These are phyloP conservation scores for Psilocybe azurescens DNA, from an alignment of 768 basidiomycete species.

Conservation along the genomic window DNA sequence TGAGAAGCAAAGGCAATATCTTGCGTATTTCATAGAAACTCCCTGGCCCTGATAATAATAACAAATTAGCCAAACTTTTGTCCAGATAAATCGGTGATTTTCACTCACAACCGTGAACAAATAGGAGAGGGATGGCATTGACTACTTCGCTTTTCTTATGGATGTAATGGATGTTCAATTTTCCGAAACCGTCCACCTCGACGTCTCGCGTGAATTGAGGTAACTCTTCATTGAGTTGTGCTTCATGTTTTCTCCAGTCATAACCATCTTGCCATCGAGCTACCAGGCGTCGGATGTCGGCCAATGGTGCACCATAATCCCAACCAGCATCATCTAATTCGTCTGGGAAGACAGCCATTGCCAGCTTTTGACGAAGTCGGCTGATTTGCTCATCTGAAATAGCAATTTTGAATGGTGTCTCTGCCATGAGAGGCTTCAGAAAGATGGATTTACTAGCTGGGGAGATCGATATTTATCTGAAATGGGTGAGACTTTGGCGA, in stretches of 20 bases:
- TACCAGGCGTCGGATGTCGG: constrained; percentile 52
- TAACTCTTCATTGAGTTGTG: constrained; percentile 51
- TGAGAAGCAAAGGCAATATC: constrained; percentile 56
- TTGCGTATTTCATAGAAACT: constrained; percentile 62
- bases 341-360: constrained; percentile 54
- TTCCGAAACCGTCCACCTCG: constrained; percentile 49
- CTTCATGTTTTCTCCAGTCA: constrained; percentile 62
- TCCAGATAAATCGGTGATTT: background rate
- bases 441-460: background rate
- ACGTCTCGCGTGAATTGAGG: constrained; percentile 63
- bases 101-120: constrained; percentile 61
- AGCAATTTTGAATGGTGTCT: constrained; percentile 49
- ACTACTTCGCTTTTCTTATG: constrained; percentile 51
- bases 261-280: constrained; percentile 56
- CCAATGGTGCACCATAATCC: constrained; percentile 61
- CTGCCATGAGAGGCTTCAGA: background rate
- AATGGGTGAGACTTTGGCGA: background rate
- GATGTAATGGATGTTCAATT: constrained; percentile 58
- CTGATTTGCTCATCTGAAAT: constrained; percentile 48
- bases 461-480: background rate
- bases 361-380: constrained; percentile 50
- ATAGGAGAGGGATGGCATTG: constrained; percentile 62
- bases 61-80: background rate
- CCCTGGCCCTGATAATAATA: constrained; percentile 59
- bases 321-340: constrained; percentile 58